Percentiles rank a stretch among this genome's conserved stretches.
These are phyloP conservation scores for Kodamaea jinghongensis DNA, from an alignment of 805 yeast species.

Conservation along the genomic window DNA sequence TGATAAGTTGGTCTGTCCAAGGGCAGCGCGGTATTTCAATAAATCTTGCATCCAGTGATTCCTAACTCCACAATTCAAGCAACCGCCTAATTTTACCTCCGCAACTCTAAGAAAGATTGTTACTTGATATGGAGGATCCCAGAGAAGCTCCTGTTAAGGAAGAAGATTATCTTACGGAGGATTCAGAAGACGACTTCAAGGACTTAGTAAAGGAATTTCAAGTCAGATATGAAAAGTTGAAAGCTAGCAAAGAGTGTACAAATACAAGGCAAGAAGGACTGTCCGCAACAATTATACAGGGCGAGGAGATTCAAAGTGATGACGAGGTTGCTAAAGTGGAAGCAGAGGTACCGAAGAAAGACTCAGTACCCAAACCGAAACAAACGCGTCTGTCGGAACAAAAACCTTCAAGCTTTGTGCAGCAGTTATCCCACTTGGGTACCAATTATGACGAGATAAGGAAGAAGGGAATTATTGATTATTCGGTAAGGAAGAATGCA, in stretches of 20 bases:
- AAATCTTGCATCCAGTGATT: too few species aligned
- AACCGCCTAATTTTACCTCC: too few species aligned
- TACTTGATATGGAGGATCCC: slow-evolving; percentile 33
- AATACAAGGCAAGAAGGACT: slow-evolving; percentile 12
- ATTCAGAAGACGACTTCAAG: slow-evolving; percentile 36
- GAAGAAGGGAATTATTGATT: slow-evolving; percentile 17
- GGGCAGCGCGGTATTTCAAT: too few species aligned
- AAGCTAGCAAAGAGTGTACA: slow-evolving; percentile 17
- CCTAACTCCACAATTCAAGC: too few species aligned
- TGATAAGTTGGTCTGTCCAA: too few species aligned
- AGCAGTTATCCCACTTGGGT: slow-evolving; percentile 15
- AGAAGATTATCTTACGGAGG: slow-evolving; percentile 35
- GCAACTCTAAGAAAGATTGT: too few species aligned
- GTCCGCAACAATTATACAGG: too few species aligned
- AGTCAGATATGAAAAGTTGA: slow-evolving; percentile 18
- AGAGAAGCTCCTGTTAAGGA: slow-evolving; percentile 22
- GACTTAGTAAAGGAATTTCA: slow-evolving; percentile 38
- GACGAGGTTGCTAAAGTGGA: neutral
- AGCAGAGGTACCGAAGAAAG: neutral
- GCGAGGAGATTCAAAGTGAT: slow-evolving; percentile 4
- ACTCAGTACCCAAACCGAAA: slow-evolving; percentile 3
- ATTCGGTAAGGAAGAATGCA: slow-evolving; percentile 22
- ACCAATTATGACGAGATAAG: neutral
- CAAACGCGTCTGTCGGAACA: neutral
- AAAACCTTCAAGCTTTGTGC: slow-evolving; percentile 16